These are phyloP conservation scores for Desmodesmus armatus DNA, from an alignment of 139 green algal genomes.

Conservation along the genomic window DNA sequence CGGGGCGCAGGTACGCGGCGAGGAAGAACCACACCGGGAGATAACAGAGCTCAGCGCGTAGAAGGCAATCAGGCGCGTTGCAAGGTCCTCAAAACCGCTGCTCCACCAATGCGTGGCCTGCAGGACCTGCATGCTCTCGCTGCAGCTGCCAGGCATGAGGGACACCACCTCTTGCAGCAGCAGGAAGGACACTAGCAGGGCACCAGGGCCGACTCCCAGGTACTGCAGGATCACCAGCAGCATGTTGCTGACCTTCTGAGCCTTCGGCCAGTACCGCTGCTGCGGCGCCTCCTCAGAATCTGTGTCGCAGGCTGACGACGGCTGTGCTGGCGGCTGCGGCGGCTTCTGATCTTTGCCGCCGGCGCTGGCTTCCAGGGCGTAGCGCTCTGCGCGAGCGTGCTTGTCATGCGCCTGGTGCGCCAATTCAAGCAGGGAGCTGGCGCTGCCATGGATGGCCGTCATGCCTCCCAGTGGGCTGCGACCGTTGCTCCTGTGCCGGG, in stretches of 20 bases:
- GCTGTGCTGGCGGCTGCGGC: not conserved
- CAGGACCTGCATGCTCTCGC: no score
- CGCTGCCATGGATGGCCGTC: no score
- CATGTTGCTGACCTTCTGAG: not conserved
- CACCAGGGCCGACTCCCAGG: not conserved
- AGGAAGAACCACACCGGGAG: not conserved
- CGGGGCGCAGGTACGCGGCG: not conserved
- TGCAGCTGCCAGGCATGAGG: no score
- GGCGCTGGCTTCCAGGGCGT: not conserved
- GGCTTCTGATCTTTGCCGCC: not conserved
- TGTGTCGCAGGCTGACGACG: not conserved
- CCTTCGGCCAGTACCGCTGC: not conserved
- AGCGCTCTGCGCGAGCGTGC: no score
- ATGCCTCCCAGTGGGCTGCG: no score
- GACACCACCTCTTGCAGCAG: conserved; percentile 4
- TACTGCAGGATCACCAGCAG: conserved; percentile 25
- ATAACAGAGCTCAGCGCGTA: no score
- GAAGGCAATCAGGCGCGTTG: no score
- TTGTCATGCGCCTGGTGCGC: no score
- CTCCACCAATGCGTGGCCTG: no score
- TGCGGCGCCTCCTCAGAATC: not conserved
- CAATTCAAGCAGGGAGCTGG: no score
- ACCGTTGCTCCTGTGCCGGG: not conserved
- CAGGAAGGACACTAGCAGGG: conserved; percentile 11
- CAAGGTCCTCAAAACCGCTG: no score